A percentile compares a stretch with the other conserved stretches of the same genome.
phyloP scores from a whole-genome alignment of 306 rosid species.

The Inga oerstediana region DNA sequence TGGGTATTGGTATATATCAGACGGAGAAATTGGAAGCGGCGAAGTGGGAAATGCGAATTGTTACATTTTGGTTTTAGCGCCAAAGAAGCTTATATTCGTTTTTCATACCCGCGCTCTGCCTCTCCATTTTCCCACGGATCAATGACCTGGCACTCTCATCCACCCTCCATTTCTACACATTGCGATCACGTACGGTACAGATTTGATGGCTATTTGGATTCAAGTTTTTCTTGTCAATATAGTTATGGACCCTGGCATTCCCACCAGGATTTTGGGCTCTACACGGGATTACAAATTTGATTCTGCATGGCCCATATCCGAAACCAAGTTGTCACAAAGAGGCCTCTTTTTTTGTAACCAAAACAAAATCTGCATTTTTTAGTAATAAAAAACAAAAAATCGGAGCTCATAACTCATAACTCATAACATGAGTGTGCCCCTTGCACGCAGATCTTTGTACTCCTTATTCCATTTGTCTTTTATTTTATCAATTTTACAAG shows the following conservation, averaged over 20 bases:
- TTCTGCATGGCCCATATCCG: neutral
- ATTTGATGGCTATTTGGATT: neutral
- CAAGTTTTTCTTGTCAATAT: neutral
- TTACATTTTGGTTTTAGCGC: neutral
- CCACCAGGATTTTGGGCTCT: neutral
- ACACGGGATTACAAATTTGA: neutral
- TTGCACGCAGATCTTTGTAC: too few species aligned
- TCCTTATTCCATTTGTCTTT: too few species aligned
- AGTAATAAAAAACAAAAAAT: too few species aligned
- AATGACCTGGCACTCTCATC: conserved; percentile 11
- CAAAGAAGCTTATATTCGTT: conserved; percentile 5
- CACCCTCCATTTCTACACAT: neutral
- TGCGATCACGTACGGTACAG: neutral
- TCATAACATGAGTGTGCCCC: too few species aligned
- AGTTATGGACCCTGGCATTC: neutral
- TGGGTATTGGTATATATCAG: neutral
- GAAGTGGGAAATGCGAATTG: conserved; percentile 15
- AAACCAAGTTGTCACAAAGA: neutral
- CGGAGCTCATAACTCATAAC: neutral
- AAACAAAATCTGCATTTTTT: too few species aligned
- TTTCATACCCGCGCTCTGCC: conserved; percentile 6
- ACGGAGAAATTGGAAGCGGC: neutral
- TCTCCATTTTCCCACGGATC: conserved; percentile 11
- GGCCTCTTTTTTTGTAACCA: neutral
- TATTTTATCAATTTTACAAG: too few species aligned